These are phyloP conservation scores for Chlamydomonas applanata DNA, from an alignment of 139 green algal genomes.

Conservation along the genomic window DNA sequence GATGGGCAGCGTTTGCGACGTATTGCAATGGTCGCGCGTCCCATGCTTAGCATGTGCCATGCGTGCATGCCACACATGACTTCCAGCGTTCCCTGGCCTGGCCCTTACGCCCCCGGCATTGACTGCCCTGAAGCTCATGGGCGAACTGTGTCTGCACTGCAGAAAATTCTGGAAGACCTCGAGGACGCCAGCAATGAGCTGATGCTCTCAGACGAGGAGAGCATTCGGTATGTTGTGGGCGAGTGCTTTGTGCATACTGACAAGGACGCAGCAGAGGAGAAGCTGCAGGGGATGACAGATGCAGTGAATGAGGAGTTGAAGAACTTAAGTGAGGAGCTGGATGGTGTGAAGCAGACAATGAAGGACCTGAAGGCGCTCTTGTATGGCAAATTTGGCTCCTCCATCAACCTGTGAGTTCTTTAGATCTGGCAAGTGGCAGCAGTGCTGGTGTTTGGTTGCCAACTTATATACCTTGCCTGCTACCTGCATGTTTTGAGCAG, in stretches of 20 bases:
- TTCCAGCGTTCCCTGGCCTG: background rate
- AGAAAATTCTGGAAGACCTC: constrained; percentile 39
- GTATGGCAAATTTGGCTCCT: constrained; percentile 47
- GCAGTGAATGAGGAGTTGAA: constrained; percentile 19
- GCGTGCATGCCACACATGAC: background rate
- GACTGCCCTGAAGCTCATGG: too few relatives aligned
- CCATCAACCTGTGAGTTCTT: constrained; percentile 48
- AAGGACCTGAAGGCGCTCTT: constrained; percentile 32
- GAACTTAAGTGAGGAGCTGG: constrained; percentile 20
- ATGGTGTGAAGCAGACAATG: constrained; percentile 18
- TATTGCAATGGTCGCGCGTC: too few relatives aligned
- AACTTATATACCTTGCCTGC: too few relatives aligned
- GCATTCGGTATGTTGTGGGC: constrained; percentile 35
- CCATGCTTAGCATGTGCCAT: too few relatives aligned
- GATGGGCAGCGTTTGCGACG: too few relatives aligned
- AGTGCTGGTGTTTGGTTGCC: too few relatives aligned
- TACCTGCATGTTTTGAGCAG: too few relatives aligned
- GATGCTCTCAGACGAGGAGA: constrained; percentile 48
- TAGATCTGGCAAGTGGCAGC: too few relatives aligned
- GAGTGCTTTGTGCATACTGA: constrained; percentile 51
- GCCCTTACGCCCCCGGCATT: background rate
- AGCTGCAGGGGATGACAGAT: constrained; percentile 23
- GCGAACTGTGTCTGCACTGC: background rate
- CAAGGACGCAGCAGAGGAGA: constrained; percentile 41
- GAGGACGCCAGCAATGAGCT: constrained; percentile 51